Evolutionary conservation across 2,329 filamentous ascomycete genomes (phyloP).

Genomic region (Verticillium klebahnii): DNA sequence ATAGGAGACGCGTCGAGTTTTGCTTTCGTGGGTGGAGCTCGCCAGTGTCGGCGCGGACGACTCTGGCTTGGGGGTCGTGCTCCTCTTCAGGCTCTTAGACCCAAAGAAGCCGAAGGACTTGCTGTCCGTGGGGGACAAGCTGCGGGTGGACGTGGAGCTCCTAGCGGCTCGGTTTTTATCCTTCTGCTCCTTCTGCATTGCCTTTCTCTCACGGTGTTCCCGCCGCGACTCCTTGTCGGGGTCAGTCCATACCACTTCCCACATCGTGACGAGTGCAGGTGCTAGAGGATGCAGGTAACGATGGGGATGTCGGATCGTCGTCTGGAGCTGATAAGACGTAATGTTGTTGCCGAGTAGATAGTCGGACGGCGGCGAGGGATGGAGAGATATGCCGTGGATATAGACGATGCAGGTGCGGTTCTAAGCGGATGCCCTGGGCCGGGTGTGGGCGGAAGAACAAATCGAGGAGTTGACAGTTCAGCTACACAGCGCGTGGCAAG

Average conservation of each 20-base stretch:
- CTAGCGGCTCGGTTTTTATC: constrained; percentile 24
- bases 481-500: neutral
- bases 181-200: constrained; percentile 28
- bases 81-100: constrained; percentile 30
- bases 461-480: neutral
- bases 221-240: constrained; percentile 48
- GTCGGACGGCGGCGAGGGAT: neutral
- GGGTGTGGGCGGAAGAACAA: neutral
- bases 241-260: constrained; percentile 56
- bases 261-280: constrained; percentile 34
- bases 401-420: neutral
- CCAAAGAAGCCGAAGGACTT: constrained; percentile 40
- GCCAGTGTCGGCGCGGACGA: constrained; percentile 11
- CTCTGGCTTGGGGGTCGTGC: constrained; percentile 10
- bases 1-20: constrained; percentile 4
- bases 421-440: neutral
- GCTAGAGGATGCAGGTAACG: neutral
- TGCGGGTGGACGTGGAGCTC: constrained; percentile 36
- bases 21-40: constrained; percentile 7
- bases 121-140: constrained; percentile 34
- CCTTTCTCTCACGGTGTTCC: constrained; percentile 46
- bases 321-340: neutral
- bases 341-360: neutral
- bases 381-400: neutral
- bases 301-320: neutral